Evolutionary conservation across 768 basidiomycete species (phyloP), one percentile per base, ranked within the genome.

Genomic region (Tylopilus balloui): DNA sequence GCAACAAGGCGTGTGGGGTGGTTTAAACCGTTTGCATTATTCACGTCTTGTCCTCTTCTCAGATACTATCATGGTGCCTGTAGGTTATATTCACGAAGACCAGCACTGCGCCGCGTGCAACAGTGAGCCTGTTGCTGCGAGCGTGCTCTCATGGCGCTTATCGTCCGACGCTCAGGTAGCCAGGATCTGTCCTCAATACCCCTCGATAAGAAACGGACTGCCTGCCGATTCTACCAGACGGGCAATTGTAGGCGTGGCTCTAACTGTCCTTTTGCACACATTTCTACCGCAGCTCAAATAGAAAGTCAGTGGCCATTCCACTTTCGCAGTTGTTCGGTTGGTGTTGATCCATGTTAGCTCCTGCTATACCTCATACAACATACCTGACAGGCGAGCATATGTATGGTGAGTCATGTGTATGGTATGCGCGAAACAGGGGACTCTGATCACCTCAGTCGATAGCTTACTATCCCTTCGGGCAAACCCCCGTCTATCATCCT

Each of bases 171-270:
- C 41, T 29, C 46, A 59, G 62, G 41, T 37, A 37, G 24, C 24
- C 53, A 49, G 40, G 51, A 52, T 31, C 15, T 37, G 17, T 40
- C 43, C 11, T 15, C 34, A 32, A 36, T 32, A n/a, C 21, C 36
- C 28, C 27, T 20, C 19, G 37, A 36, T 34, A 53, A 58, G 43
- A 51, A 55, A 52, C 52, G 35, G 3, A 24, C 41, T 6, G 13
- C 50, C 25, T 67, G 66, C 47, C 52, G 66, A 53, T 67, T 62
- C 47, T 56, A 63, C 23, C 56, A 54, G 34, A 44, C 55, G 2
- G 63, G 63, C 14, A 47, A 46, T 8, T 69, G 67, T 23, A 63
- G 61, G 31, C 63, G 59, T 34, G 65, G 65, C 24, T 40, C 56
- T 19, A 37, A 42, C 13, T 69, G 66, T 48, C 57, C 57, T 1